phyloP scores from a whole-genome alignment of 23 red algal species.

The Gracilaria domingensis region DNA sequence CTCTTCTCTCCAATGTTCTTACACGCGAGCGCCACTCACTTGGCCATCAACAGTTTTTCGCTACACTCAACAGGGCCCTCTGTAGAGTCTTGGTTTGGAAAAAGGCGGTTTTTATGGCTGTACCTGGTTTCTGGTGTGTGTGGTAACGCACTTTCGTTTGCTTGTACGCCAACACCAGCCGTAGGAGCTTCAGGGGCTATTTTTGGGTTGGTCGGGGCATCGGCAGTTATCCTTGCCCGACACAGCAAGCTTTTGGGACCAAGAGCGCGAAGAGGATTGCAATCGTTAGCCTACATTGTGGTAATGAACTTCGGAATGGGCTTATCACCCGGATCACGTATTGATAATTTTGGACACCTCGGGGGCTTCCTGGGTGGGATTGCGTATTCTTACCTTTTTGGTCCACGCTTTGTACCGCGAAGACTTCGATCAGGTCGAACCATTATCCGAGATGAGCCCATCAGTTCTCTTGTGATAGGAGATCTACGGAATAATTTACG shows the following conservation, averaged over 20 bases:
- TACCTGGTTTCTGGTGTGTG: constrained; percentile 84
- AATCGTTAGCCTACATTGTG: constrained; percentile 73
- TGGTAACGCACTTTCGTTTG: constrained; percentile 75
- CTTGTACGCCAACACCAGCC: constrained; percentile 76
- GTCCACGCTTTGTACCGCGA: constrained; percentile 53
- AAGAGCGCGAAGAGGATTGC: constrained; percentile 55
- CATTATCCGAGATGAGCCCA: constrained; percentile 42
- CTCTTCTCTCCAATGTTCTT: constrained; percentile 95
- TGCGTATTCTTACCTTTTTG: constrained; percentile 59
- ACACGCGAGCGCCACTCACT: constrained; percentile 82
- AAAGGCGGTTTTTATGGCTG: constrained; percentile 68
- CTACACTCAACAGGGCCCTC: constrained; percentile 82
- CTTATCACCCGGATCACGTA: constrained; percentile 71
- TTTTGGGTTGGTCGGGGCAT: constrained; percentile 93
- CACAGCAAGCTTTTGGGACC: constrained; percentile 64
- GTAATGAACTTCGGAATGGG: constrained; percentile 87
- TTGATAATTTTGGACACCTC: constrained; percentile 98
- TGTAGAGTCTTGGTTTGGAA: constrained; percentile 91
- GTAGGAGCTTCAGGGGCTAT: constrained; percentile 95
- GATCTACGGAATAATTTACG: constrained; percentile 36
- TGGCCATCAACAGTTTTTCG: constrained; percentile 82
- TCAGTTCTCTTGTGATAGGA: constrained; percentile 38
- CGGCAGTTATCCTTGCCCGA: constrained; percentile 72
- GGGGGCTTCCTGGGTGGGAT: constrained; percentile 91
- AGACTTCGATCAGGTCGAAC: constrained; percentile 33